phyloP scores from a whole-genome alignment of 148 eudicot species.

The Rhododendron ferrugineum region DNA sequence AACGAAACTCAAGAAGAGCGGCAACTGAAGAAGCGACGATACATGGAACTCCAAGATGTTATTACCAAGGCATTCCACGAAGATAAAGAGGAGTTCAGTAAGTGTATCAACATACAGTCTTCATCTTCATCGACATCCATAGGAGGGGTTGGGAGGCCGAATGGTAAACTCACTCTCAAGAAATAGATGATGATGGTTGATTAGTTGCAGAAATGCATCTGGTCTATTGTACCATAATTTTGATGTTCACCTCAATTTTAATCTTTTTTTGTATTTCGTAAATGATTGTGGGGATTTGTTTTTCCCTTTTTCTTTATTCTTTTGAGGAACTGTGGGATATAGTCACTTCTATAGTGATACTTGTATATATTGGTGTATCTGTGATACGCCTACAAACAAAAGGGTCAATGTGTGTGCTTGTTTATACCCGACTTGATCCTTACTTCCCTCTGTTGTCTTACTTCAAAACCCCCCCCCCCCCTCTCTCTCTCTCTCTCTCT shows the following conservation, averaged over 20 bases:
- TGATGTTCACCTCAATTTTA: background rate
- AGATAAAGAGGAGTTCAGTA: slow-evolving; percentile 56
- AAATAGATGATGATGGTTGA: slow-evolving; percentile 8
- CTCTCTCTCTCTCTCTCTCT: too few relatives aligned
- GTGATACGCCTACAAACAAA: background rate
- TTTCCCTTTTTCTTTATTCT: background rate
- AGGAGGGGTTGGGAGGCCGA: slow-evolving; percentile 16
- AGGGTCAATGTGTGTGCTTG: background rate
- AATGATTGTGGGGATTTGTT: background rate
- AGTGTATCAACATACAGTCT: slow-evolving; percentile 33
- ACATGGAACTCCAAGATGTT: slow-evolving; percentile 50
- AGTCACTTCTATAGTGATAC: background rate
- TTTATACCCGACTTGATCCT: background rate
- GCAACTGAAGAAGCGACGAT: slow-evolving; percentile 50
- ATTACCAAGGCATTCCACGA: slow-evolving; percentile 54
- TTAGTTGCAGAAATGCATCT: background rate
- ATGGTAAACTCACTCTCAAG: slow-evolving; percentile 27
- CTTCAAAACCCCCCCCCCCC: too few relatives aligned
- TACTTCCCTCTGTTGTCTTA: too few relatives aligned
- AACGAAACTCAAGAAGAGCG: slow-evolving; percentile 55
- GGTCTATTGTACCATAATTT: background rate
- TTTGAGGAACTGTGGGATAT: background rate
- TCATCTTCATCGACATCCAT: slow-evolving; percentile 56
- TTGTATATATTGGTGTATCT: background rate
- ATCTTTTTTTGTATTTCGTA: background rate